A percentile compares a stretch with the other conserved stretches of the same genome.
phyloP scores from a whole-genome alignment of 495 filamentous ascomycete species.

The Pseudevernia furfuracea region DNA sequence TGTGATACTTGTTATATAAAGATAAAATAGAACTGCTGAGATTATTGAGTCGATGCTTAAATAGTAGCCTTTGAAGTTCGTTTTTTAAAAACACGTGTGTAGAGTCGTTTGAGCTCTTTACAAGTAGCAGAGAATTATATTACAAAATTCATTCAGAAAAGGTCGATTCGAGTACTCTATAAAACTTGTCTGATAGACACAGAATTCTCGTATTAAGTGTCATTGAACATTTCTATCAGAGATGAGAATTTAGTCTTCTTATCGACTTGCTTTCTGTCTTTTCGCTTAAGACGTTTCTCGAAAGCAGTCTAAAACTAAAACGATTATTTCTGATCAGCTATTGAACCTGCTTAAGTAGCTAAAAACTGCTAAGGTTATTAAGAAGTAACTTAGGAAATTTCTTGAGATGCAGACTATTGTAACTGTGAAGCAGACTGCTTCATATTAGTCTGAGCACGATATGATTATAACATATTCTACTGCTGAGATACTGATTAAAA shows the following conservation, averaged over 20 bases:
- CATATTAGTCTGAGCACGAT: too few relatives aligned
- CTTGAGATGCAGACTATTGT: too few relatives aligned
- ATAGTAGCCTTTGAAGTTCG: too few relatives aligned
- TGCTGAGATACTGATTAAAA: too few relatives aligned
- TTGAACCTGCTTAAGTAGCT: too few relatives aligned
- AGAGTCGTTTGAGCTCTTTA: neutral
- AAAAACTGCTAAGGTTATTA: neutral
- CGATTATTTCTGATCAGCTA: too few relatives aligned
- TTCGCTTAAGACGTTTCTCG: neutral
- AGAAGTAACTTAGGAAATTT: too few relatives aligned
- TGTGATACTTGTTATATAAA: too few relatives aligned
- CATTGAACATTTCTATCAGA: neutral
- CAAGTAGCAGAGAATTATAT: neutral
- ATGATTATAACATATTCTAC: too few relatives aligned
- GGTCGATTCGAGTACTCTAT: neutral
- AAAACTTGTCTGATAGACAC: neutral
- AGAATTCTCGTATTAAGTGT: neutral
- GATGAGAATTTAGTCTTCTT: neutral
- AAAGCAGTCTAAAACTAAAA: neutral
- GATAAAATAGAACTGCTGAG: too few relatives aligned
- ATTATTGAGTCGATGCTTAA: too few relatives aligned
- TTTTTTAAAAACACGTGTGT: neutral
- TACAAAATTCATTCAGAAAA: neutral
- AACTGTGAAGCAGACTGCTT: too few relatives aligned
- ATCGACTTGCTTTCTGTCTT: neutral